Evolutionary conservation across 768 basidiomycete genomes (phyloP).

Genomic region (Trametopsis cervina): DNA sequence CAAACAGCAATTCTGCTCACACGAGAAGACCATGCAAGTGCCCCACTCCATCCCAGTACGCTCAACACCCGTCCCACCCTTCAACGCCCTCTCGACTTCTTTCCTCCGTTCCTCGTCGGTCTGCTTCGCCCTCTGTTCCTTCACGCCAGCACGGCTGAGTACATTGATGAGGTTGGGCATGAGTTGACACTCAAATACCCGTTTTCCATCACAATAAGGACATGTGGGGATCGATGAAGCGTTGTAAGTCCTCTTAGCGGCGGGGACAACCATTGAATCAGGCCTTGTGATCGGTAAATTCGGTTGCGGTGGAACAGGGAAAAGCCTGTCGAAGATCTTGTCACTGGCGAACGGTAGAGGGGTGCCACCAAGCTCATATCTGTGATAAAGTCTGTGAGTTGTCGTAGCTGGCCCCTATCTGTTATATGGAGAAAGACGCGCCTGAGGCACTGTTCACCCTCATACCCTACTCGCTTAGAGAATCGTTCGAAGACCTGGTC

Average conservation of each 20-base stretch:
- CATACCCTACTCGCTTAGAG: conserved; percentile 58
- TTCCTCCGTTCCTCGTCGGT: conserved; percentile 67
- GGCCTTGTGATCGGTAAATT: conserved; percentile 51
- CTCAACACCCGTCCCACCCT: conserved; percentile 35
- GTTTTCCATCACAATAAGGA: conserved; percentile 52
- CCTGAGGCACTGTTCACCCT: conserved; percentile 85
- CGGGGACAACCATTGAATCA: conserved; percentile 47
- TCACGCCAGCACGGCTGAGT: conserved; percentile 33
- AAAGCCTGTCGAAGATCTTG: conserved; percentile 62
- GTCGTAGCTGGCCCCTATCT: too few relatives aligned
- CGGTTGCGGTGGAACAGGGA: conserved; percentile 43
- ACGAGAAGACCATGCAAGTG: conserved; percentile 84
- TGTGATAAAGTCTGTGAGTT: too few relatives aligned
- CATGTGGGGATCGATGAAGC: conserved; percentile 55
- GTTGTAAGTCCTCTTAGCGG: conserved; percentile 45
- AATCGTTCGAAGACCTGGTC: conserved; percentile 88
- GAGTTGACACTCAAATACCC: conserved; percentile 89
- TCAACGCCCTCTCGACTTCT: conserved; percentile 49
- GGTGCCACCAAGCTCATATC: conserved; percentile 81
- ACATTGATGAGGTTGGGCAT: conserved; percentile 92
- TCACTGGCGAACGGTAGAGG: conserved; percentile 88
- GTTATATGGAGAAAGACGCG: too few relatives aligned
- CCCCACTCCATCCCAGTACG: conserved; percentile 90
- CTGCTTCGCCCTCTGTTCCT: conserved; percentile 24
- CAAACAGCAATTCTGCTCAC: conserved; percentile 69